These are phyloP conservation scores for Pestalotiopsis sp. DNA, from an alignment of 2,329 filamentous ascomycete genomes.

Conservation along the genomic window DNA sequence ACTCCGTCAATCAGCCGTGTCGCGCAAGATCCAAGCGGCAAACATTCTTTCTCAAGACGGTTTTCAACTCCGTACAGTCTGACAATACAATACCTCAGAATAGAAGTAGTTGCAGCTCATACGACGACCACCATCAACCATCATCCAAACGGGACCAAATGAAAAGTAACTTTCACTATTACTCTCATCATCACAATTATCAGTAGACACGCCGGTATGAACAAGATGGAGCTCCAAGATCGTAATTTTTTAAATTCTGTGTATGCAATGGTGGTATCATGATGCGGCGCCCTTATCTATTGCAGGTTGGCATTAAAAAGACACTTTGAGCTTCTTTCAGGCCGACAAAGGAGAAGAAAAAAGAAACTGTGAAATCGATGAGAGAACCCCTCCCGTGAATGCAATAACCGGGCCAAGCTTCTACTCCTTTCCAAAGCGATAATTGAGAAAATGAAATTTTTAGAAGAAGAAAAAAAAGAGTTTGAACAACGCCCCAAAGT, in stretches of 20 bases:
- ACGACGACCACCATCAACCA: too few species aligned
- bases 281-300: constrained; percentile 19
- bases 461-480: background rate
- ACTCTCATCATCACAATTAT: background rate
- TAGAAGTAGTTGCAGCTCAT: too few species aligned
- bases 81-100: too few species aligned
- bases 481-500: background rate
- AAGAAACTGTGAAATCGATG: background rate
- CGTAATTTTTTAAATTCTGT: constrained; percentile 28
- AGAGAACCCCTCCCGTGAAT: background rate
- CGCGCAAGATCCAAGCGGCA: too few species aligned
- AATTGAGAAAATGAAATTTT: background rate
- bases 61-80: too few species aligned
- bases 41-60: too few species aligned
- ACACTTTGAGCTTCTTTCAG: constrained; percentile 20
- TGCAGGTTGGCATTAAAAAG: constrained; percentile 17
- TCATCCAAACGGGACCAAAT: too few species aligned
- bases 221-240: background rate
- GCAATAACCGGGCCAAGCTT: background rate
- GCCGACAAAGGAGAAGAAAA: constrained; percentile 6
- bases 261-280: constrained; percentile 37
- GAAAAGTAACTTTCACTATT: too few species aligned
- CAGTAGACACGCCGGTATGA: background rate
- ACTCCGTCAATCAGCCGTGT: too few species aligned
- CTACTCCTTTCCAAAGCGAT: background rate